A percentile compares a stretch with the other conserved stretches of the same genome.
These are phyloP conservation scores for Acacia pycnantha DNA, from an alignment of 331 rosid genomes.

Conservation along the genomic window DNA sequence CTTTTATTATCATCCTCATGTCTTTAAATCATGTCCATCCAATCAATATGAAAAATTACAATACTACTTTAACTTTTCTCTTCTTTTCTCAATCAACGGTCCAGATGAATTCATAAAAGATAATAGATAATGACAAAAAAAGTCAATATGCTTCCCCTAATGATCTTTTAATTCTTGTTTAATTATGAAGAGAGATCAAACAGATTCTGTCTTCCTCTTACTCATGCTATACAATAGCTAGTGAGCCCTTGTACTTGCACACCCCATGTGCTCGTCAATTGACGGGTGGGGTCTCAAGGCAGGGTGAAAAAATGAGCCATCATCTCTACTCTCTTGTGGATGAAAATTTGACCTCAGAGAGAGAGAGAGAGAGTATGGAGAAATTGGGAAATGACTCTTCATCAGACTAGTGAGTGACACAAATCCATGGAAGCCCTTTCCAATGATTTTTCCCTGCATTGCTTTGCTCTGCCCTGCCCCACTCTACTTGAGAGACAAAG, in stretches of 20 bases:
- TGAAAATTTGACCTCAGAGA: slow-evolving; percentile 5
- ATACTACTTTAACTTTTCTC: too few species aligned
- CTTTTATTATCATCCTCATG: too few species aligned
- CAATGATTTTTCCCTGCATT: slow-evolving; percentile 19
- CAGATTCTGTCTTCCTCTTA: neutral
- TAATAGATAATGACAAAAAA: too few species aligned
- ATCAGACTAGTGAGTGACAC: slow-evolving; percentile 37
- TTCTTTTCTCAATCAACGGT: too few species aligned
- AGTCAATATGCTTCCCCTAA: neutral
- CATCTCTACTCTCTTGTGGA: neutral
- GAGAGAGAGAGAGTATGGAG: slow-evolving; percentile 15
- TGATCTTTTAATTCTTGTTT: neutral
- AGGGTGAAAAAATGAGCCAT: slow-evolving; percentile 21
- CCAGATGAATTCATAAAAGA: too few species aligned
- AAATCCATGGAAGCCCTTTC: slow-evolving; percentile 47
- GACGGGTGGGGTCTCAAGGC: slow-evolving; percentile 16
- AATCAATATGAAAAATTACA: too few species aligned
- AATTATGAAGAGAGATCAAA: neutral
- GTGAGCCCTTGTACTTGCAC: neutral
- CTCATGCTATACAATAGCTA: slow-evolving; percentile 6
- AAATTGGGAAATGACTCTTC: slow-evolving; percentile 37
- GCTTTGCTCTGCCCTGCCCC: neutral
- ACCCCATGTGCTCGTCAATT: slow-evolving; percentile 28
- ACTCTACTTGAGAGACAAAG: neutral
- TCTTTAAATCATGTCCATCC: too few species aligned